These are phyloP conservation scores for Neurospora sp. DNA, from an alignment of 495 filamentous ascomycete genomes.

Conservation along the genomic window DNA sequence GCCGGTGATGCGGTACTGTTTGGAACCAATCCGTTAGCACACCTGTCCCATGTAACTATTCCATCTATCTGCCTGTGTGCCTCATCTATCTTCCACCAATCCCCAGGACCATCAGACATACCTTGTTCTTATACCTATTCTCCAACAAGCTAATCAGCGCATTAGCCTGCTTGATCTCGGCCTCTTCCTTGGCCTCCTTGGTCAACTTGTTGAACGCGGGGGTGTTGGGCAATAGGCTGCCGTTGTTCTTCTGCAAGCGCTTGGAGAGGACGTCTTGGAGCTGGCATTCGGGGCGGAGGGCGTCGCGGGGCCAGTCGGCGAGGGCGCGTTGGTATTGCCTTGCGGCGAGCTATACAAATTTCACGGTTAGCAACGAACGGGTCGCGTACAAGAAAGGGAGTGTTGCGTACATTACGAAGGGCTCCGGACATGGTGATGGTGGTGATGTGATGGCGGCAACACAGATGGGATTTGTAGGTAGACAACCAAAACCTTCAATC, in stretches of 20 bases:
- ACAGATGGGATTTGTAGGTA: not conserved
- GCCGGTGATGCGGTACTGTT: constrained; percentile 53
- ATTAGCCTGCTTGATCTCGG: constrained; percentile 49
- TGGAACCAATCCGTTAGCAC: not conserved
- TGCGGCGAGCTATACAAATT: constrained; percentile 4
- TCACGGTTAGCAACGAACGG: too few relatives aligned
- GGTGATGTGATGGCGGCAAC: not conserved
- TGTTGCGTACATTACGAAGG: not conserved
- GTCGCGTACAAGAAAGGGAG: too few relatives aligned
- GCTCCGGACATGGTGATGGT: constrained; percentile 16
- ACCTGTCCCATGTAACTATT: not conserved
- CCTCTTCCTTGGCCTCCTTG: constrained; percentile 18
- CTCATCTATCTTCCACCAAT: too few relatives aligned
- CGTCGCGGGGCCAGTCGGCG: constrained; percentile 67
- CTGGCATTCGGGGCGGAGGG: constrained; percentile 65
- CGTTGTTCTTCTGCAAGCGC: constrained; percentile 39
- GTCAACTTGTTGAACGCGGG: not conserved
- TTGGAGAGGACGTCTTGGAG: constrained; percentile 60
- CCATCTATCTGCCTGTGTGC: too few relatives aligned
- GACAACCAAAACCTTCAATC: not conserved
- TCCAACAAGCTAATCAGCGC: constrained; percentile 68
- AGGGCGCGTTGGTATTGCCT: constrained; percentile 50
- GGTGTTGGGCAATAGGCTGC: constrained; percentile 36
- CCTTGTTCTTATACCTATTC: constrained; percentile 57
- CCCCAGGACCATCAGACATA: constrained; percentile 10